Evolutionary conservation across 768 basidiomycete genomes (phyloP), one percentile per base, ranked within the genome.

Genomic region (Pleurotus salmoneostramineus): DNA sequence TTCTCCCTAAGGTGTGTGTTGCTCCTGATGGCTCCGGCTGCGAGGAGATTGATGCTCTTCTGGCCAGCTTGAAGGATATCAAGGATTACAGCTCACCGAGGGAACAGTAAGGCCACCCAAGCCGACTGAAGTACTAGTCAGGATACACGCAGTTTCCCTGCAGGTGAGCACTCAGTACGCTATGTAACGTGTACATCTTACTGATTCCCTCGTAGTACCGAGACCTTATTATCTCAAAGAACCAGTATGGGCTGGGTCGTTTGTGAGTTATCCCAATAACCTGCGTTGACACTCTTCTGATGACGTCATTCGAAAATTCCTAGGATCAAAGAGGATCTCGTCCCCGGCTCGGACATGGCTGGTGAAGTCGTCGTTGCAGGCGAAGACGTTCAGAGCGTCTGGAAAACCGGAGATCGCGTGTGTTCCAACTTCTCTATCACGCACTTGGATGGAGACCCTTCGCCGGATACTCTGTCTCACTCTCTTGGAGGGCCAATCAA

Each of bases 371-470:
- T 84, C 34, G 73, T 78, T 1, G 64, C 83, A 8, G 77, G 77
- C 4, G 67, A 67, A 10, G 76, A 72, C 12, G 77, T 77, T 11
- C 78, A 68, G 32, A 70, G 65, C 4, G 36, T 35, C 5, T 85
- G 82, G 83, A 77, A 76, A 62, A 63, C 68, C 4, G 82, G 84
- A n/a, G 83, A 84, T 58, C 79, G 81, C 21, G 81, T 86, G 56
- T 79, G 71, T 60, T 74, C 83, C 6, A 85, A 83, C 65, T 82
- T 85, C 58, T 64, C 73, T 3, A 51, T 71, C 11, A 81, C 79
- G 55, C 80, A 82, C 60, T 58, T 84, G 14, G 65, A 80, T 57
- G 80, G 80, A 2, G 79, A 83, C 55, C 44, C 66, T 0, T 70
- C 58, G 6, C 65, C 64, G 8, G 74, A 67, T 2, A 77, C 70